Evolutionary conservation across 1,139 yeast species (phyloP), one percentile per base, ranked within the genome.

Genomic region (Lodderomyces parapsilosis): DNA sequence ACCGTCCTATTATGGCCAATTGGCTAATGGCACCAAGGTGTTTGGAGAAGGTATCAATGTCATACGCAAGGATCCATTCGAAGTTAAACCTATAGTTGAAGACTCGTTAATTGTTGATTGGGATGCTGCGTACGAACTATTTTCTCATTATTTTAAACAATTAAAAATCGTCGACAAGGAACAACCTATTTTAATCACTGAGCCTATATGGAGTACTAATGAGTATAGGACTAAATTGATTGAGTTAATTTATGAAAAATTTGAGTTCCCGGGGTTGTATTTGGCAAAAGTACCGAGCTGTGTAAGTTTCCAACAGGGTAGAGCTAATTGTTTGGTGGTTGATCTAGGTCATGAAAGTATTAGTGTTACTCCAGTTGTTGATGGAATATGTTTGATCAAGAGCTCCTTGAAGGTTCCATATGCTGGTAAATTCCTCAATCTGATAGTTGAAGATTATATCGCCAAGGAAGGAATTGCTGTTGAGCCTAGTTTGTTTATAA

Each of bases 241-340:
- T 60, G 96, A 91, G 61, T 71, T 80, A 2, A 77, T 89, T 39
- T 76, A 86, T 51, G 98, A 91, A 58, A 68, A 74, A 20, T 77
- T 86, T 58, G 75, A 81, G 27, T 86, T 85, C 52, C 94, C 96
- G 20, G 99, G 96, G 0, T 81, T 90, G 47, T 94, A 86, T 61
- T 66, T 89, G 33, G 93, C 91, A 24, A 86, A 91, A 48, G 75
- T 84, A 2, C 95, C 98, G 14, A 88, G 96, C 0, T 88, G 96
- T 65, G 83, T 89, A 1, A 83, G 96, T 6, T 93, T 93, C 66
- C 95, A 96, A 18, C 86, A 88, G 53, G 98, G 98, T 3, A 79
- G 96, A 60, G 93, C 96, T 36, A 89, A 87, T 53, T 95, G 97
- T 57, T 70, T 93, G 42, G 94, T 94, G 27, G 96, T 94, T 34